Evolutionary conservation across 164 flowering plant genomes (phyloP).

Genomic region (Piper longum): DNA sequence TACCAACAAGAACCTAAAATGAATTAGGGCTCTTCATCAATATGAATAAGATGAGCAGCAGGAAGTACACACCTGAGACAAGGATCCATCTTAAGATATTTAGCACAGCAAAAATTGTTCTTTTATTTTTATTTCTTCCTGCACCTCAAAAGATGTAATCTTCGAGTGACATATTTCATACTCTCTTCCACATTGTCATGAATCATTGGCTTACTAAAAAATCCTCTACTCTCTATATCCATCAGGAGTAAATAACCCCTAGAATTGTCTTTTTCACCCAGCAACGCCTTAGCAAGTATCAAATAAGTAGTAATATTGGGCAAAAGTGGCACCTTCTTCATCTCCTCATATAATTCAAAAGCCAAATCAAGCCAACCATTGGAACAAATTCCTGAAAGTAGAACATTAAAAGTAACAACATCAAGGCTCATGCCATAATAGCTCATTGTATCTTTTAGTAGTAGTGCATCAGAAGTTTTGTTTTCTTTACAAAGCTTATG

Average conservation of each 20-base stretch:
- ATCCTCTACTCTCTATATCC: constrained; percentile 46
- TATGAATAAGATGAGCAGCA: too few species aligned
- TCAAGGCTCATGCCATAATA: constrained; percentile 39
- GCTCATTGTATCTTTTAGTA: constrained; percentile 37
- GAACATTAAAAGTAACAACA: constrained; percentile 59
- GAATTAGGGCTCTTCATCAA: too few species aligned
- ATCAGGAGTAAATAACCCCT: constrained; percentile 31
- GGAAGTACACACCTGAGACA: too few species aligned
- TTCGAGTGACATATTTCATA: constrained; percentile 24
- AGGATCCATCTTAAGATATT: too few species aligned
- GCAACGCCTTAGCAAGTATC: constrained; percentile 34
- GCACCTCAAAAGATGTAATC: constrained; percentile 23
- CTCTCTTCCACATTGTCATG: constrained; percentile 16
- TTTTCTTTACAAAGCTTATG: constrained; percentile 43
- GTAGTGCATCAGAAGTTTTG: constrained; percentile 37
- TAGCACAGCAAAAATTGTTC: too few species aligned
- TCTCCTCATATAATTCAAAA: constrained; percentile 53
- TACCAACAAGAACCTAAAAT: too few species aligned
- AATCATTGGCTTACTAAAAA: constrained; percentile 17
- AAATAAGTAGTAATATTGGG: constrained; percentile 43
- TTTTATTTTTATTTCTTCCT: constrained; percentile 10
- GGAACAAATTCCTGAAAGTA: constrained; percentile 50
- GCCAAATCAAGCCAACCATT: constrained; percentile 35
- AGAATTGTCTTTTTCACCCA: constrained; percentile 12
- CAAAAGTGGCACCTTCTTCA: constrained; percentile 45